A percentile compares a stretch with the other conserved stretches of the same genome.
These are phyloP conservation scores for Gossypium longicalyx DNA, from an alignment of 345 rosid genomes.

Conservation along the genomic window DNA sequence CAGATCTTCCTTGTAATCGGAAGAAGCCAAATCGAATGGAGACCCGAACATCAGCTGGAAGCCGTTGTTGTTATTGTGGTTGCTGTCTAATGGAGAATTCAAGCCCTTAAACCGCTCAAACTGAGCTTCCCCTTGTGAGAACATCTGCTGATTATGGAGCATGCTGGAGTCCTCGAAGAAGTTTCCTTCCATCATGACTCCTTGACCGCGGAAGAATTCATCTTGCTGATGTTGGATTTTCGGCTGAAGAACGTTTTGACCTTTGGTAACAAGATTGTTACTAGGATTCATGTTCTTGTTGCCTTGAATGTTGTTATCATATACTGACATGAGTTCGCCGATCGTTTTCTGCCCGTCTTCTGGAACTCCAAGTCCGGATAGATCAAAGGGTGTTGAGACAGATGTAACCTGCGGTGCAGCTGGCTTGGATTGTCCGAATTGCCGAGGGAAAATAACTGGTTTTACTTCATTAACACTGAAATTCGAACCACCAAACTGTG, in stretches of 20 bases:
- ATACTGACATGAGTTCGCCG: constrained; percentile 75
- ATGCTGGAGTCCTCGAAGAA: constrained; percentile 57
- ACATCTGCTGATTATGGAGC: constrained; percentile 40
- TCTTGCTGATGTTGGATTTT: constrained; percentile 56
- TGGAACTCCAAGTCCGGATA: constrained; percentile 72
- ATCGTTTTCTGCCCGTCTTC: constrained; percentile 94
- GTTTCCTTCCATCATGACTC: constrained; percentile 45
- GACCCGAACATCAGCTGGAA: constrained; percentile 58
- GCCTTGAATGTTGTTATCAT: constrained; percentile 57
- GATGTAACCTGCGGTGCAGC: constrained; percentile 31
- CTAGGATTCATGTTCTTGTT: constrained; percentile 34
- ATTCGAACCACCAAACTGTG: constrained; percentile 52
- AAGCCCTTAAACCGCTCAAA: constrained; percentile 42
- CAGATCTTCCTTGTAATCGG: constrained; percentile 66
- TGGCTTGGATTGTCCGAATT: constrained; percentile 49
- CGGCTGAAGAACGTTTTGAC: constrained; percentile 39
- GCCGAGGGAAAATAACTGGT: constrained; percentile 58
- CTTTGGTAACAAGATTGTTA: constrained; percentile 34
- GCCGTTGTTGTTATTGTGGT: constrained; percentile 31
- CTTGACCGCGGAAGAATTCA: constrained; percentile 40
- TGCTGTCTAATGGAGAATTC: constrained; percentile 45
- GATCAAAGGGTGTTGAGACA: constrained; percentile 44
- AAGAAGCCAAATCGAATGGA: constrained; percentile 58
- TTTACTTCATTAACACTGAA: constrained; percentile 74
- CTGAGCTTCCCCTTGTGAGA: constrained; percentile 42